phyloP scores from a whole-genome alignment of 1,139 yeast genomes.

The Arxiozyma slooffiae region DNA sequence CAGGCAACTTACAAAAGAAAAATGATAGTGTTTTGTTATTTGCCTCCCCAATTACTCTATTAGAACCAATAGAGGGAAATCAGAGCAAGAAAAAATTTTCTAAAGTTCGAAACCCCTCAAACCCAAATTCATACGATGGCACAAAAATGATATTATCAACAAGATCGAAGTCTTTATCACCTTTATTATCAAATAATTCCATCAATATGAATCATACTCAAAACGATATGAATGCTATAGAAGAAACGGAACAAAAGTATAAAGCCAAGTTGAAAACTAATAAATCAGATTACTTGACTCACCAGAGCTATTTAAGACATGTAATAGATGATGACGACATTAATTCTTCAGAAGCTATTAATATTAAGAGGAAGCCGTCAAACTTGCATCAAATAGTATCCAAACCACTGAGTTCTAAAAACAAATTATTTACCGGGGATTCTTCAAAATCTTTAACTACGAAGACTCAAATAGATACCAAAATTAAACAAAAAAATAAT shows the following conservation, averaged over 20 bases:
- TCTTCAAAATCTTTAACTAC: slow-evolving; percentile 9
- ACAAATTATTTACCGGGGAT: slow-evolving; percentile 6
- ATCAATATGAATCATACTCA: not conserved
- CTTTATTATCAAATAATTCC: not conserved
- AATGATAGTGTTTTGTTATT: not conserved
- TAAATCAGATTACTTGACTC: slow-evolving; percentile 16
- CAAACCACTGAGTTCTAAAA: slow-evolving; percentile 14
- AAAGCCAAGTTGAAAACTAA: slow-evolving; percentile 14
- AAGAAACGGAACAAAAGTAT: slow-evolving; percentile 12
- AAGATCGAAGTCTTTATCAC: slow-evolving; percentile 1
- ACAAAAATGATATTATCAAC: not conserved
- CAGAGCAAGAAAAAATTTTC: not conserved
- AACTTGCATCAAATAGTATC: slow-evolving; percentile 10
- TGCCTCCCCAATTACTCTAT: not conserved
- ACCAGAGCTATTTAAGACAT: slow-evolving; percentile 17
- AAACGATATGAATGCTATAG: not conserved
- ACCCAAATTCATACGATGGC: not conserved
- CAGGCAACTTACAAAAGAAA: not conserved
- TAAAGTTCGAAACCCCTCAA: not conserved
- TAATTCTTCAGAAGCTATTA: not conserved
- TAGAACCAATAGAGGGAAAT: not conserved
- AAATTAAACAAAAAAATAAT: slow-evolving; percentile 8
- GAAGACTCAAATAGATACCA: slow-evolving; percentile 8
- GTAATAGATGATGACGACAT: slow-evolving; percentile 8
- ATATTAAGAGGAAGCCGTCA: not conserved